Evolutionary conservation across 75 land plant genomes (phyloP), one percentile per base, ranked within the genome.

Genomic region (Pseudotsuga menziesii): DNA sequence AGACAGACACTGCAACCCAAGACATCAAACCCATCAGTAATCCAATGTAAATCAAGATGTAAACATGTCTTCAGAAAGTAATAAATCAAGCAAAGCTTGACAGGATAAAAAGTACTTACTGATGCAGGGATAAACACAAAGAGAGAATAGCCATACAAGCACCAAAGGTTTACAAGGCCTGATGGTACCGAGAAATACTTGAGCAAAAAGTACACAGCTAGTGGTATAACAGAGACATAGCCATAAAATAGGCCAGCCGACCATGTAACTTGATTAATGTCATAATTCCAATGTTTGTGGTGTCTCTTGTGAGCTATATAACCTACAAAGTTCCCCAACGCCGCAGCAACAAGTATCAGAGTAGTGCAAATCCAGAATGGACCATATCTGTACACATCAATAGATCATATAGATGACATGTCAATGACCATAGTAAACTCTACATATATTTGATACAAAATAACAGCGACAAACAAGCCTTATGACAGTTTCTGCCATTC

Each of bases 351-450:
- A 88, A 97, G 95, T 74, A 97, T 96, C 76, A 97, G 80, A 35
- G 99, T 95, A n/a, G 98, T 92, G 88, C 99, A 97, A 69, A 97
- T 95, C 99, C 99, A 97, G 72, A 97, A 97, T 26, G 99, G 99
- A 20, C 99, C 99, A 82, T 97, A 97, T 80, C 99, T 97, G 87
- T 41, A 55, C 57, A 82, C 58, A 73, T 29, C 56, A 73, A 73
- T 55, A 54, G 32, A 82, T 69, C 72, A 39, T 41, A 19, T n/a
- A 41, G 41, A 69, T 39, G 52, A 41, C 20, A 41, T 41, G 44
- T 14, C 16, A 16, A 73, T 23, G 56, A 19, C 16, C 62, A 41
- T 22, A 7, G 75, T 22, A 44, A 73, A 74, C 59, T 25, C 6
- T 52, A 16, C 0, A 16, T 74, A 55, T 26, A 48, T 54, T 5